Conservation (phyloP, 306 rosid species). For the Vigna unguiculata region DNA sequence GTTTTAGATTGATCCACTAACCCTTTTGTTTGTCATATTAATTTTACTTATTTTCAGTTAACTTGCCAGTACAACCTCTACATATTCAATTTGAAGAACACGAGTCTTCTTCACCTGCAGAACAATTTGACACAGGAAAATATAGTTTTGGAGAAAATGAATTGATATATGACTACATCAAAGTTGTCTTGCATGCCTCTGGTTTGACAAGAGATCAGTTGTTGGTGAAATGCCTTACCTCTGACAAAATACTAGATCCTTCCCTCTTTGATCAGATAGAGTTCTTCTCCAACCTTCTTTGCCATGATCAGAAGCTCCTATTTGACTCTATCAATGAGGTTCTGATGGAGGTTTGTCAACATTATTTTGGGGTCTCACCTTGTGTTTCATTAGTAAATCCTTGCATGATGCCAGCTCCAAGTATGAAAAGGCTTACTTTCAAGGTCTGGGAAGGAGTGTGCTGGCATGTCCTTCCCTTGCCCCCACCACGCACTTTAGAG, state of each 20-base stretch:
- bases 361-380: conserved; percentile 64
- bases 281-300: conserved; percentile 63
- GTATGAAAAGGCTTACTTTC: conserved; percentile 52
- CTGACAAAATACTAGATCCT: conserved; percentile 73
- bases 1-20: conserved; percentile 12
- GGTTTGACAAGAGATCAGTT: conserved; percentile 67
- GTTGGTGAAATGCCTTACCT: conserved; percentile 67
- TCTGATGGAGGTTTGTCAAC: conserved; percentile 69
- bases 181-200: conserved; percentile 65
- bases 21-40: conserved; percentile 28
- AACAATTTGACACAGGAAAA: conserved; percentile 53
- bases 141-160: conserved; percentile 61
- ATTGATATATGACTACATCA: conserved; percentile 63
- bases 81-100: conserved; percentile 77
- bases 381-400: conserved; percentile 65
- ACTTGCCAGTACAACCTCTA: conserved; percentile 58
- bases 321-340: conserved; percentile 77
- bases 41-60: conserved; percentile 56
- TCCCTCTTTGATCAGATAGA: conserved; percentile 63
- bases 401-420: conserved; percentile 56
- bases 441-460: conserved; percentile 75
- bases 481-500: conserved; percentile 77
- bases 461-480: conserved; percentile 79
- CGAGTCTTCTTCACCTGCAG: conserved; percentile 52
- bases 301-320: conserved; percentile 69